A percentile compares a stretch with the other conserved stretches of the same genome.
phyloP scores from a whole-genome alignment of 352 stramenopile genomes.

The Globisporangium paddicum region DNA sequence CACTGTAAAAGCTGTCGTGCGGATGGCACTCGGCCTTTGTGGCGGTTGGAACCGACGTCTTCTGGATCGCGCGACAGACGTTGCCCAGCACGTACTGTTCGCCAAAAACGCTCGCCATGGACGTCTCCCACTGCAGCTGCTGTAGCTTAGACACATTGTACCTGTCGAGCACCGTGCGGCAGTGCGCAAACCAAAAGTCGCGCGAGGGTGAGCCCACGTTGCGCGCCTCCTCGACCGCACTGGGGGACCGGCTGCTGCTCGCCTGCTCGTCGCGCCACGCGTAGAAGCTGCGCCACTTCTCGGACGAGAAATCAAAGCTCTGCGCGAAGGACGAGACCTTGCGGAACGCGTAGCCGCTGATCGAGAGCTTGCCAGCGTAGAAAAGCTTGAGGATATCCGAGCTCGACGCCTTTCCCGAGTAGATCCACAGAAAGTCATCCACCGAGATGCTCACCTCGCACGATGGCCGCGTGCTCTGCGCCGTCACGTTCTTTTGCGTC shows the following conservation, averaged over 20 bases:
- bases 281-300: slow-evolving; percentile 80
- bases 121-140: slow-evolving; percentile 71
- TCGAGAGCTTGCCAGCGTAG: slow-evolving; percentile 68
- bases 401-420: slow-evolving; percentile 80
- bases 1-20: slow-evolving; percentile 14
- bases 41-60: background rate
- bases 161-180: slow-evolving; percentile 45
- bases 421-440: slow-evolving; percentile 85
- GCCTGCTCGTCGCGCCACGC: slow-evolving; percentile 43
- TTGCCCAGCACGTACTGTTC: slow-evolving; percentile 57
- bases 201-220: slow-evolving; percentile 55
- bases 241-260: slow-evolving; percentile 22
- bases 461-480: slow-evolving; percentile 36
- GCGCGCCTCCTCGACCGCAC: slow-evolving; percentile 28
- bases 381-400: slow-evolving; percentile 77
- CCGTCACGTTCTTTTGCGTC: slow-evolving; percentile 51
- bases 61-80: slow-evolving; percentile 22
- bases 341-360: slow-evolving; percentile 80
- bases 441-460: slow-evolving; percentile 84
- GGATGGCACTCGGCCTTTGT: background rate
- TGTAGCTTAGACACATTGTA: slow-evolving; percentile 68
- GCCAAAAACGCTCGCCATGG: slow-evolving; percentile 61
- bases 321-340: slow-evolving; percentile 77
- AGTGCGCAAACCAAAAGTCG: slow-evolving; percentile 75
- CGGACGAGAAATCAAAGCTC: slow-evolving; percentile 84